phyloP scores from a whole-genome alignment of 345 rosid species.

The Populus alba region DNA sequence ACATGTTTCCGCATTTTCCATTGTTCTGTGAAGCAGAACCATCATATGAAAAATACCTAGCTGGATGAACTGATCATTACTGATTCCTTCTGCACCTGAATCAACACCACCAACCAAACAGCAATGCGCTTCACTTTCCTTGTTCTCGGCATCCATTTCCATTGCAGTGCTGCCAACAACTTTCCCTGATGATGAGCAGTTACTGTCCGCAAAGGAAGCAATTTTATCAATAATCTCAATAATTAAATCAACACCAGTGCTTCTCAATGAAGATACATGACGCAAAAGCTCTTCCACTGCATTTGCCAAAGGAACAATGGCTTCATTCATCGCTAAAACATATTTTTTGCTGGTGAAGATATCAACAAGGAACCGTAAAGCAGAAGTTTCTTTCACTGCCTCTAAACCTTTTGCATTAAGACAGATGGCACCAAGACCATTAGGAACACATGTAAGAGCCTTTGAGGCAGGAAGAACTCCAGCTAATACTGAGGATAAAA shows the following conservation, averaged over 20 bases:
- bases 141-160: conserved; percentile 85
- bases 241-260: conserved; percentile 81
- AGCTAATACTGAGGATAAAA: conserved; percentile 78
- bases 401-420: conserved; percentile 90
- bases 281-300: conserved; percentile 97
- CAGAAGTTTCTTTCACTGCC: conserved; percentile 80
- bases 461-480: conserved; percentile 89
- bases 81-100: conserved; percentile 45
- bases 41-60: conserved; percentile 87
- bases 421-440: conserved; percentile 92
- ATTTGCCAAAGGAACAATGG: conserved; percentile 88
- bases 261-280: conserved; percentile 81
- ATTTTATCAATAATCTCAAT: conserved; percentile 81
- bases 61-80: conserved; percentile 82
- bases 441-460: conserved; percentile 91
- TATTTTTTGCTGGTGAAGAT: conserved; percentile 83
- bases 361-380: conserved; percentile 75
- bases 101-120: conserved; percentile 46
- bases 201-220: conserved; percentile 56
- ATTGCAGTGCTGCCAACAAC: conserved; percentile 56
- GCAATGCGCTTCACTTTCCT: conserved; percentile 45
- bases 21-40: conserved; percentile 89
- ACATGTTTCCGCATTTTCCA: conserved; percentile 91
- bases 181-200: conserved; percentile 45
- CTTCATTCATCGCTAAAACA: conserved; percentile 87